These are phyloP conservation scores for Edaphochlamys debaryana DNA, from an alignment of 139 green algal genomes.

Conservation along the genomic window DNA sequence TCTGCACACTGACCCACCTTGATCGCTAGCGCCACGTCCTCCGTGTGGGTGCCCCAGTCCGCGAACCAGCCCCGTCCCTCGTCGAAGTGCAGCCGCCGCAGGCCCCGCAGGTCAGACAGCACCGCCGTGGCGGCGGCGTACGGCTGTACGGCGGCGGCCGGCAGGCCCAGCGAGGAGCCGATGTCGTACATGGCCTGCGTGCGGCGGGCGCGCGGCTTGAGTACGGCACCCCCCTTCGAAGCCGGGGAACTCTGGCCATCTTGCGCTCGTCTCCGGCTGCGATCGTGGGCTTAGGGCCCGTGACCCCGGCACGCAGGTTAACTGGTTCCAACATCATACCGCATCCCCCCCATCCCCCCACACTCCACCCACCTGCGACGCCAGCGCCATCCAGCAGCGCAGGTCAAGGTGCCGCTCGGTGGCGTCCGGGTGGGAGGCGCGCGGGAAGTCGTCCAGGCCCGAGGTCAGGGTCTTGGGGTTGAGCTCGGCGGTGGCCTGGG, in stretches of 20 bases:
- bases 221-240: not conserved
- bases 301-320: too few species aligned
- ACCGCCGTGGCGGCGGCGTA: conserved; percentile 29
- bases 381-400: conserved; percentile 88
- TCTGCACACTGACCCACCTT: conserved; percentile 31
- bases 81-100: conserved; percentile 84
- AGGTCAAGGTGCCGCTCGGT: conserved; percentile 94
- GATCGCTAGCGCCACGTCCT: conserved; percentile 68
- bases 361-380: conserved; percentile 10
- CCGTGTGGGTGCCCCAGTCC: conserved; percentile 94
- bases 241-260: too few species aligned
- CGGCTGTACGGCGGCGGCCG: not conserved
- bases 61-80: conserved; percentile 59
- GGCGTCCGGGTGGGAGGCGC: conserved; percentile 86
- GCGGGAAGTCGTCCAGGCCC: conserved; percentile 94
- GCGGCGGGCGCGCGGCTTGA: not conserved
- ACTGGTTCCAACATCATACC: too few species aligned
- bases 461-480: conserved; percentile 94
- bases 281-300: too few species aligned
- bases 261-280: too few species aligned
- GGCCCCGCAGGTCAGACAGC: conserved; percentile 61
- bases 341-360: too few species aligned
- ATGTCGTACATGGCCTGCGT: conserved; percentile 44
- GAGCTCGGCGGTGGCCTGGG: conserved; percentile 71
- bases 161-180: conserved; percentile 30